Conservation (phyloP, 768 basidiomycete species). For the Imleria badia region DNA sequence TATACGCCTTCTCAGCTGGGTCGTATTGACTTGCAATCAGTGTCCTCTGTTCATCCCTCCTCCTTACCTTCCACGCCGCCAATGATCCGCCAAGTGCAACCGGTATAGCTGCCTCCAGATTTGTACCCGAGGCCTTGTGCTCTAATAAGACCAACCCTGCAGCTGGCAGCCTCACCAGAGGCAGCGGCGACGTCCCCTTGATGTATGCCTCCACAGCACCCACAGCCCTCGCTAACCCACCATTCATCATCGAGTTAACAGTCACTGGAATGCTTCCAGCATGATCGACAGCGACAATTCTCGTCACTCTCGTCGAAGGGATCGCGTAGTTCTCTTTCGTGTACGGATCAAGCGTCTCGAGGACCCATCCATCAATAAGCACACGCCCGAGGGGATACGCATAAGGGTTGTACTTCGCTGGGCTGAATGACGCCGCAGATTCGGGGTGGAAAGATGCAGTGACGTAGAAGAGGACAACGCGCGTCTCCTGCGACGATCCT, state of each 20-base stretch:
- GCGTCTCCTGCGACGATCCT: conserved; percentile 40
- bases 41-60: conserved; percentile 56
- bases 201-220: conserved; percentile 72
- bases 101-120: conserved; percentile 35
- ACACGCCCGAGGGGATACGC: conserved; percentile 74
- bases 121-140: conserved; percentile 33
- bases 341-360: conserved; percentile 96
- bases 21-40: conserved; percentile 57
- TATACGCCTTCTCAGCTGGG: conserved; percentile 51
- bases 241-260: conserved; percentile 84
- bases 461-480: conserved; percentile 76
- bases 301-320: conserved; percentile 86
- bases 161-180: conserved; percentile 68
- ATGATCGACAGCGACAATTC: conserved; percentile 83
- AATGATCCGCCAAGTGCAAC: conserved; percentile 33
- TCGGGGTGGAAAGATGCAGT: conserved; percentile 80
- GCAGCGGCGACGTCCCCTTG: conserved; percentile 62
- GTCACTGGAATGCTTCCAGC: conserved; percentile 82
- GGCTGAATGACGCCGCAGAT: conserved; percentile 52
- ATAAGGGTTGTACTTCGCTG: conserved; percentile 74
- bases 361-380: conserved; percentile 90
- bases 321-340: conserved; percentile 92
- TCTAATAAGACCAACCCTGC: conserved; percentile 59
- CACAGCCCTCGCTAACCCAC: conserved; percentile 69
- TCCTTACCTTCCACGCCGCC: conserved; percentile 54